A percentile compares a stretch with the other conserved stretches of the same genome.
phyloP scores from a whole-genome alignment of 805 yeast genomes.

The Candida tallmaniae region DNA sequence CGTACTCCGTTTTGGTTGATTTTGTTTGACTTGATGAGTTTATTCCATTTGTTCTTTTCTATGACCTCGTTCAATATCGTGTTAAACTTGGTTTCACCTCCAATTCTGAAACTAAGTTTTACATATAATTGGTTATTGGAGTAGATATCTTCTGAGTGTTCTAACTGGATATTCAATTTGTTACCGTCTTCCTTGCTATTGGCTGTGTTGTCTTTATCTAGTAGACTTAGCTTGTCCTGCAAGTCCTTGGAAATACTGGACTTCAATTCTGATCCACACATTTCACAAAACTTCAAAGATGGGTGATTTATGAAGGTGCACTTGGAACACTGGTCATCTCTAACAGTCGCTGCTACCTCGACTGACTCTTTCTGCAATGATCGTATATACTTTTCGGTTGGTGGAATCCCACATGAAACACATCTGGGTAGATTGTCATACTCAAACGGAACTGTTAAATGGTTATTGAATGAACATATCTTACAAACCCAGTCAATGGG shows the following conservation, averaged over 20 bases:
- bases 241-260: slow-evolving; percentile 11
- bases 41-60: slow-evolving; percentile 50
- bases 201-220: too few species aligned
- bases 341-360: not conserved
- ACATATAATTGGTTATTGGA: slow-evolving; percentile 31
- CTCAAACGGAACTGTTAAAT: slow-evolving; percentile 15
- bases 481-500: slow-evolving; percentile 73
- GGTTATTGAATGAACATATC: slow-evolving; percentile 77
- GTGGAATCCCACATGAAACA: slow-evolving; percentile 36
- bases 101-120: slow-evolving; percentile 71
- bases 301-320: slow-evolving; percentile 87
- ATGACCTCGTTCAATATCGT: slow-evolving; percentile 38
- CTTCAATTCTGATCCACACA: slow-evolving; percentile 63
- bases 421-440: slow-evolving; percentile 29
- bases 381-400: slow-evolving; percentile 12
- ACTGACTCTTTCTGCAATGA: not conserved
- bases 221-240: not conserved
- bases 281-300: slow-evolving; percentile 71
- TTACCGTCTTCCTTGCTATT: slow-evolving; percentile 3
- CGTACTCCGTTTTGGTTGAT: slow-evolving; percentile 36
- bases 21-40: slow-evolving; percentile 27
- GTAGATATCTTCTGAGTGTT: slow-evolving; percentile 31
- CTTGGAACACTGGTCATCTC: slow-evolving; percentile 39
- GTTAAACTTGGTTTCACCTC: slow-evolving; percentile 56
- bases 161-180: slow-evolving; percentile 20